These are phyloP conservation scores for Abelmoschus esculentus DNA, from an alignment of 345 rosid species.

Conservation along the genomic window DNA sequence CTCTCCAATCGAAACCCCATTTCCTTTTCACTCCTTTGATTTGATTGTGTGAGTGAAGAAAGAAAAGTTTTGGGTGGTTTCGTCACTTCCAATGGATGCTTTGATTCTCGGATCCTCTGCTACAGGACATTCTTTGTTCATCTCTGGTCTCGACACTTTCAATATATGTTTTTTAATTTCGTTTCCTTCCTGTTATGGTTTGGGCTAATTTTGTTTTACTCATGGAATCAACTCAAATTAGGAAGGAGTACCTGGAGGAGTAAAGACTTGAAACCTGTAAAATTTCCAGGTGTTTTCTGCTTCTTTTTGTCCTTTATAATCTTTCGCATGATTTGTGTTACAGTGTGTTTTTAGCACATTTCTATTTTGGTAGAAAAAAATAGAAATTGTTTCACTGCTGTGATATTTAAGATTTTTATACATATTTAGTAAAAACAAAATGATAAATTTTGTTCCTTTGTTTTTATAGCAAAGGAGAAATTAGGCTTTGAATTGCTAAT, in stretches of 20 bases:
- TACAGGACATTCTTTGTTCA: constrained; percentile 17
- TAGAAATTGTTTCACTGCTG: background rate
- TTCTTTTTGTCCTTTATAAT: background rate
- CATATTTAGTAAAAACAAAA: background rate
- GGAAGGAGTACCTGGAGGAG: constrained; percentile 29
- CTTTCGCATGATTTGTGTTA: background rate
- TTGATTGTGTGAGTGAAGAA: background rate
- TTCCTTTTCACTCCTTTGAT: too few species aligned
- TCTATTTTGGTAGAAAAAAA: background rate
- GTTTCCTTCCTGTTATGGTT: background rate
- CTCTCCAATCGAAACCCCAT: background rate
- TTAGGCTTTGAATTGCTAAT: background rate
- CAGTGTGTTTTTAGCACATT: background rate
- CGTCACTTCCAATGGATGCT: constrained; percentile 46
- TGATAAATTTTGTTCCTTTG: background rate
- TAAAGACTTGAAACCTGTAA: constrained; percentile 18
- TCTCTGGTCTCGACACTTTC: constrained; percentile 22
- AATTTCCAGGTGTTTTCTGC: constrained; percentile 16
- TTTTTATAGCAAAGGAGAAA: background rate
- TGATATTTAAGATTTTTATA: background rate
- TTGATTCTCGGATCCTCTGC: constrained; percentile 30
- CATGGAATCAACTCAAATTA: constrained; percentile 14
- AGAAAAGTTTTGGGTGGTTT: background rate
- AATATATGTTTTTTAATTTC: background rate
- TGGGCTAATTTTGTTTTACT: constrained; percentile 11